Percentiles rank a stretch among this genome's conserved stretches.
Evolutionary conservation across 2,329 filamentous ascomycete genomes (phyloP).

Genomic region (Cladorrhinum sp.): DNA sequence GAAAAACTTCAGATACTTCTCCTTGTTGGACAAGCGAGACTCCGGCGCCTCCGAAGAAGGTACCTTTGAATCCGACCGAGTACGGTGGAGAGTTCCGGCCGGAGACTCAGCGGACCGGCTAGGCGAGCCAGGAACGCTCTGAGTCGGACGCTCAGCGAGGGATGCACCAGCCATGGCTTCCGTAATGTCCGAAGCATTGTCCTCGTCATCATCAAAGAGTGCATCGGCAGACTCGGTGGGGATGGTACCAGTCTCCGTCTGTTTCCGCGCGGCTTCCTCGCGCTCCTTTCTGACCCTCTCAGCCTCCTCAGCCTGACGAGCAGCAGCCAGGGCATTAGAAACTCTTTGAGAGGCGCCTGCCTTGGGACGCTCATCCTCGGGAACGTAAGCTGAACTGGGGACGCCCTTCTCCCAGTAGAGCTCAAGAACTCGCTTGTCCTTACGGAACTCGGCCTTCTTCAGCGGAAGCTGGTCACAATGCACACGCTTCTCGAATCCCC

Average conservation of each 20-base stretch:
- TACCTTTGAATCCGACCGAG: conserved; percentile 91
- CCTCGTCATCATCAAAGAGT: conserved; percentile 92
- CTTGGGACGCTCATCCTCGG: conserved; percentile 94
- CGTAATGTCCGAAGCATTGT: conserved; percentile 83
- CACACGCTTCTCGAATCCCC: conserved; percentile 98
- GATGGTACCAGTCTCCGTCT: conserved; percentile 92
- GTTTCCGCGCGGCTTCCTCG: conserved; percentile 86
- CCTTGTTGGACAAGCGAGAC: conserved; percentile 82
- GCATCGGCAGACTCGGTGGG: conserved; percentile 90
- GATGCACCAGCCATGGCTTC: conserved; percentile 90
- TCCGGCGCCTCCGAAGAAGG: conserved; percentile 72
- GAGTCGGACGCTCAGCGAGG: conserved; percentile 81
- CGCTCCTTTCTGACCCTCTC: conserved; percentile 79
- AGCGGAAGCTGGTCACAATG: conserved; percentile 97
- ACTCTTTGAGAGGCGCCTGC: conserved; percentile 70
- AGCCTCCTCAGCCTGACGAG: conserved; percentile 76
- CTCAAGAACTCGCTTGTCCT: conserved; percentile 90
- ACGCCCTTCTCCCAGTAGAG: conserved; percentile 99
- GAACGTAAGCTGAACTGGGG: conserved; percentile 90
- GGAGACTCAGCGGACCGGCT: conserved; percentile 67
- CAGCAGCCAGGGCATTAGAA: conserved; percentile 71
- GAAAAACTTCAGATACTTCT: conserved; percentile 92
- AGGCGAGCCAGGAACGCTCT: conserved; percentile 92
- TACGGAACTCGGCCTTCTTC: conserved; percentile 99
- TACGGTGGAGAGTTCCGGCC: conserved; percentile 73